Evolutionary conservation across 352 stramenopile species (phyloP).

Genomic region (Globisporangium abappressorium): DNA sequence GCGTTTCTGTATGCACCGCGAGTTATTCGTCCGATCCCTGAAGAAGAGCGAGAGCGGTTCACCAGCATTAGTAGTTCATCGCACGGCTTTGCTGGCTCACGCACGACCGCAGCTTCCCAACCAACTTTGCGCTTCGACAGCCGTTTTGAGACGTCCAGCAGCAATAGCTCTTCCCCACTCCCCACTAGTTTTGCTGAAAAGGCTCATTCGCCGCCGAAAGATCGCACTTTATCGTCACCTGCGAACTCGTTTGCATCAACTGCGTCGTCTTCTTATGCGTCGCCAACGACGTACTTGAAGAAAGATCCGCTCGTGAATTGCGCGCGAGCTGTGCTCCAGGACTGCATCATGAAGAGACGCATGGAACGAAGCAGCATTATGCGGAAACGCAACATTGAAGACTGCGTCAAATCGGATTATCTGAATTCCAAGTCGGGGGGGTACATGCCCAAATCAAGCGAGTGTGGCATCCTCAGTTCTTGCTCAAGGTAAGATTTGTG

Average conservation of each 20-base stretch:
- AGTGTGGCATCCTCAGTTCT: slow-evolving; percentile 41
- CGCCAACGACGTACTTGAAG: slow-evolving; percentile 33
- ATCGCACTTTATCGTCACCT: slow-evolving; percentile 17
- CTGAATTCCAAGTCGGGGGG: slow-evolving; percentile 33
- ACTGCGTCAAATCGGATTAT: slow-evolving; percentile 32
- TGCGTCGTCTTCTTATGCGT: slow-evolving; percentile 38
- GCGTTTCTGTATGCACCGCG: slow-evolving; percentile 19
- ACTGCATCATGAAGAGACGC: slow-evolving; percentile 64
- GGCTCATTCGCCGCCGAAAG: slow-evolving; percentile 10
- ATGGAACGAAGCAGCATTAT: slow-evolving; percentile 52
- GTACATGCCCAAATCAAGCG: slow-evolving; percentile 37
- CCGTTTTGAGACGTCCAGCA: slow-evolving; percentile 4
- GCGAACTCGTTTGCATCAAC: slow-evolving; percentile 38
- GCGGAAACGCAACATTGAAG: slow-evolving; percentile 69
- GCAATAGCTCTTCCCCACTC: background rate
- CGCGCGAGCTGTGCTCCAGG: slow-evolving; percentile 59
- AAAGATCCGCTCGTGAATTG: slow-evolving; percentile 60
- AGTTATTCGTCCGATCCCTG: slow-evolving; percentile 12
- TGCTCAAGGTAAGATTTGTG: slow-evolving; percentile 38
- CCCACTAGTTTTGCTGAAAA: background rate
- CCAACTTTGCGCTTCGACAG: slow-evolving; percentile 11
- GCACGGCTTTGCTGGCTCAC: background rate
- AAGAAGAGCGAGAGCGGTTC: slow-evolving; percentile 9
- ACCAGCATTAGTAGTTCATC: slow-evolving; percentile 3
- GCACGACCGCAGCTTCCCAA: background rate